Conservation (phyloP, 768 basidiomycete genomes). For the Gymnopilus dilepis region DNA sequence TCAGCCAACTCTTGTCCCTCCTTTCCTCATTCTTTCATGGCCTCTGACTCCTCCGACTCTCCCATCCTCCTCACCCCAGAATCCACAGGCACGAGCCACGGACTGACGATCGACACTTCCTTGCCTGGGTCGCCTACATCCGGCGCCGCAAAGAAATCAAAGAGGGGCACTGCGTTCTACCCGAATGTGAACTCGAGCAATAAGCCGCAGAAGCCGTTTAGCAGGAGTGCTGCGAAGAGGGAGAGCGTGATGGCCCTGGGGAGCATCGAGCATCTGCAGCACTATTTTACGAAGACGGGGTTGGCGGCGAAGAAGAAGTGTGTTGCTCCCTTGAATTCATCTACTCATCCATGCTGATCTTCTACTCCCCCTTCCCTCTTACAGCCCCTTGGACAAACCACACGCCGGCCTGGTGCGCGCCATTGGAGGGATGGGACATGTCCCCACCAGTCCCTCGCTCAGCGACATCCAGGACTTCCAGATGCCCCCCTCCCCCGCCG, state of each 20-base stretch:
- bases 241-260: slow-evolving; percentile 94
- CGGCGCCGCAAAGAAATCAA: slow-evolving; percentile 45
- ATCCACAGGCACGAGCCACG: slow-evolving; percentile 48
- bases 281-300: slow-evolving; percentile 92
- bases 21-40: slow-evolving; percentile 27
- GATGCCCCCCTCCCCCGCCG: slow-evolving; percentile 72
- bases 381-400: slow-evolving; percentile 51
- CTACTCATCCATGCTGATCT: not conserved
- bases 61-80: slow-evolving; percentile 67
- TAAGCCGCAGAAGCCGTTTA: slow-evolving; percentile 85
- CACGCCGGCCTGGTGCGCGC: slow-evolving; percentile 76
- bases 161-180: slow-evolving; percentile 79
- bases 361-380: slow-evolving; percentile 10
- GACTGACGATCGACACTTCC: slow-evolving; percentile 30
- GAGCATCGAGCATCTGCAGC: slow-evolving; percentile 95
- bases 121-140: slow-evolving; percentile 25
- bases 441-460: slow-evolving; percentile 47
- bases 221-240: slow-evolving; percentile 88
- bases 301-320: slow-evolving; percentile 75
- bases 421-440: slow-evolving; percentile 62
- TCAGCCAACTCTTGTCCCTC: slow-evolving; percentile 8
- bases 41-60: slow-evolving; percentile 51
- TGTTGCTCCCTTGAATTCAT: slow-evolving; percentile 32
- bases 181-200: slow-evolving; percentile 72
- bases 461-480: slow-evolving; percentile 54